Conservation (phyloP, 2,329 filamentous ascomycete species). For the Zymoseptoria ardabiliae region DNA sequence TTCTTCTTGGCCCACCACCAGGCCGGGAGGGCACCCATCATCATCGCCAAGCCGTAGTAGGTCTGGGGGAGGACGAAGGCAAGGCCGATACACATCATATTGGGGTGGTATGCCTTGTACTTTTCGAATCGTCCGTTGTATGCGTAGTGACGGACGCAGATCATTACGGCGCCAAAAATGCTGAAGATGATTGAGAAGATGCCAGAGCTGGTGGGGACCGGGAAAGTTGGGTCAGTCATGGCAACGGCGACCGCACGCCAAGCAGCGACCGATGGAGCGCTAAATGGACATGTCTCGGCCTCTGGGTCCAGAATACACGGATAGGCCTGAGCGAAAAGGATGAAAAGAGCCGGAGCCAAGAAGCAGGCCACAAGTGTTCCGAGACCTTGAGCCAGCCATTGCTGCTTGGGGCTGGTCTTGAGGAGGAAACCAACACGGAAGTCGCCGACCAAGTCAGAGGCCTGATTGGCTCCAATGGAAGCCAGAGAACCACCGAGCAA, state of each 20-base stretch:
- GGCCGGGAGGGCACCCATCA: slow-evolving; percentile 48
- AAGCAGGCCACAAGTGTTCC: slow-evolving; percentile 59
- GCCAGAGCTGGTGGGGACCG: slow-evolving; percentile 48
- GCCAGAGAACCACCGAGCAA: slow-evolving; percentile 52
- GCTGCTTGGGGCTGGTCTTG: slow-evolving; percentile 55
- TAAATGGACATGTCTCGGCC: slow-evolving; percentile 50
- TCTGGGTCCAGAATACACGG: slow-evolving; percentile 54
- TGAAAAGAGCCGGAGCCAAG: slow-evolving; percentile 59
- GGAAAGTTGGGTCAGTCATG: slow-evolving; percentile 51
- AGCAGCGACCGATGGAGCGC: slow-evolving; percentile 55
- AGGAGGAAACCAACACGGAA: slow-evolving; percentile 64
- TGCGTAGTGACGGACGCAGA: slow-evolving; percentile 49
- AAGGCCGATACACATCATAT: slow-evolving; percentile 47
- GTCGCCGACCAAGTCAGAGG: slow-evolving; percentile 50
- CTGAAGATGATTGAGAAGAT: slow-evolving; percentile 53
- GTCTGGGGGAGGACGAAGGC: slow-evolving; percentile 53
- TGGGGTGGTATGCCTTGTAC: slow-evolving; percentile 51
- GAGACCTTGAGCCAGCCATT: slow-evolving; percentile 59
- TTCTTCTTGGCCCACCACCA: slow-evolving; percentile 50
- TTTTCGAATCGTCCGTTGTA: slow-evolving; percentile 48
- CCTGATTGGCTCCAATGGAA: slow-evolving; percentile 34
- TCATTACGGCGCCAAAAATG: slow-evolving; percentile 45
- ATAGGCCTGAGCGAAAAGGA: slow-evolving; percentile 61
- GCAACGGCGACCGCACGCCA: slow-evolving; percentile 60
- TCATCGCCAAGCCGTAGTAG: slow-evolving; percentile 52